Evolutionary conservation across 176 grass and related monocot genomes (phyloP).

Genomic region (Triticum monococcum): DNA sequence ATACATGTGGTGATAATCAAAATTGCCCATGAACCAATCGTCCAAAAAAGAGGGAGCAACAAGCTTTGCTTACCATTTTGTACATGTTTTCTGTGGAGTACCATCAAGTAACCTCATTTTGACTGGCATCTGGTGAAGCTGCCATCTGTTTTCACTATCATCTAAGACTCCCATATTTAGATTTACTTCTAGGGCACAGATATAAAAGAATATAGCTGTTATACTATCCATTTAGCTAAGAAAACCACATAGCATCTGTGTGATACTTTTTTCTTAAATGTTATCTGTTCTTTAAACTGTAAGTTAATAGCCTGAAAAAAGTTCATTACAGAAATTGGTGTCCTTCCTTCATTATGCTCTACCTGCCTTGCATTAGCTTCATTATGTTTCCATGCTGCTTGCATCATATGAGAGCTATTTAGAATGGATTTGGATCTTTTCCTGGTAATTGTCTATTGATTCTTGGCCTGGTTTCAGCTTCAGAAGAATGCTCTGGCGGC

Average conservation of each 20-base stretch:
- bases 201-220: background rate
- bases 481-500: conserved; percentile 49
- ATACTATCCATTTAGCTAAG: background rate
- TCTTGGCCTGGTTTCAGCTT: conserved; percentile 53
- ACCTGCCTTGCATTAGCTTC: conserved; percentile 17
- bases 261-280: background rate
- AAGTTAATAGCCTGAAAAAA: background rate
- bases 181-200: background rate
- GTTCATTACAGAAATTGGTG: background rate
- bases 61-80: background rate
- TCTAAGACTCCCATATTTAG: background rate
- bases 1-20: background rate
- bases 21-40: background rate
- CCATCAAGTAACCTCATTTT: background rate
- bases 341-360: conserved; percentile 14
- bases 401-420: background rate
- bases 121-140: background rate
- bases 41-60: background rate
- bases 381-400: conserved; percentile 14
- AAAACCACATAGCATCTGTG: background rate
- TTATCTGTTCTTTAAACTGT: background rate
- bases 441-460: background rate
- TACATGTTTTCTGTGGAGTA: background rate
- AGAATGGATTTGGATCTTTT: background rate
- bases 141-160: background rate